Evolutionary conservation across 1,284 basidiomycete genomes (phyloP).

Genomic region (Cryptococcus sp.): DNA sequence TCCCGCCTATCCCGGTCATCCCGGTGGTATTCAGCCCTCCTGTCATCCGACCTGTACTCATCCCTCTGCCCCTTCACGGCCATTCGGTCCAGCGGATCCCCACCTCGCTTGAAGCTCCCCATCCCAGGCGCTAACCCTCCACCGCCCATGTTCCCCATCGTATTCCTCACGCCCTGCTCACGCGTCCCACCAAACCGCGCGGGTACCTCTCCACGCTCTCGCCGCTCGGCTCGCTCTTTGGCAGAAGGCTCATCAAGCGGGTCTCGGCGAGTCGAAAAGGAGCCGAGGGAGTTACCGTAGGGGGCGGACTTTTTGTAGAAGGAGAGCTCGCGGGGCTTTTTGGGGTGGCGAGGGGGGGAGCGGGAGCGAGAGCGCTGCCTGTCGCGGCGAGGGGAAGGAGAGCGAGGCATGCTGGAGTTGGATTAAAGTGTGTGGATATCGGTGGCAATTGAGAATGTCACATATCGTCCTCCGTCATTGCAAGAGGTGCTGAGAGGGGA

Average conservation of each 20-base stretch:
- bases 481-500: no score
- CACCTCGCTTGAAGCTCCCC: conserved; percentile 34
- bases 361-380: conserved; percentile 21
- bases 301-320: conserved; percentile 48
- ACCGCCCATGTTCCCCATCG: conserved; percentile 35
- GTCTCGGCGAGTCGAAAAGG: conserved; percentile 32
- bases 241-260: conserved; percentile 37
- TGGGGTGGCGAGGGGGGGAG: conserved; percentile 20
- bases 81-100: conserved; percentile 41
- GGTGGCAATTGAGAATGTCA: no score
- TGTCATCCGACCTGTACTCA: conserved; percentile 5
- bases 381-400: conserved; percentile 23
- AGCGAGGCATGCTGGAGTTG: conserved; percentile 33
- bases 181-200: conserved; percentile 43
- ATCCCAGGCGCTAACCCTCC: conserved; percentile 16
- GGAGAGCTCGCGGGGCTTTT: conserved; percentile 45
- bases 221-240: conserved; percentile 37
- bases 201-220: conserved; percentile 42
- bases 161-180: conserved; percentile 46
- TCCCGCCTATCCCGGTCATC: conserved; percentile 13
- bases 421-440: no score
- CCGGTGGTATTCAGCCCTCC: conserved; percentile 9
- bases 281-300: conserved; percentile 17
- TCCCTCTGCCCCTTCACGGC: conserved; percentile 17
- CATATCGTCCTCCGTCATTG: no score